Percentiles rank a stretch among this genome's conserved stretches.
Conservation (phyloP, 2,329 filamentous ascomycete species). For the Cucurbitaria berberidis region DNA sequence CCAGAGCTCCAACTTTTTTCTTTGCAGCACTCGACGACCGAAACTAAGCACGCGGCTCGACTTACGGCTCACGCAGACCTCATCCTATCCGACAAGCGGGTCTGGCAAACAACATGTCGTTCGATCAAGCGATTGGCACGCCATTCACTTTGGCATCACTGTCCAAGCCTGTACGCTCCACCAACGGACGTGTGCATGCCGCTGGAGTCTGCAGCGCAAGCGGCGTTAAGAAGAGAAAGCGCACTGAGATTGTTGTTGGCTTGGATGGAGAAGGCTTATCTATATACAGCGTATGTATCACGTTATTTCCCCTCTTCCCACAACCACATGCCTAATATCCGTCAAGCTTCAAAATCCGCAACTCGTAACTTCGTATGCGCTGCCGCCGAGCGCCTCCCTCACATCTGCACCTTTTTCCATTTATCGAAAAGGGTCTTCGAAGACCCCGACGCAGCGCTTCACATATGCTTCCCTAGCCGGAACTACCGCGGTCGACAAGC, state of each 20-base stretch:
- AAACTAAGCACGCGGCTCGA: constrained; percentile 20
- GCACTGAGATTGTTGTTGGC: constrained; percentile 65
- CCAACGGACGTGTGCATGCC: constrained; percentile 50
- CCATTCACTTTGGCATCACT: constrained; percentile 53
- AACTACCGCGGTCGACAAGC: constrained; percentile 54
- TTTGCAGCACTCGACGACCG: constrained; percentile 16
- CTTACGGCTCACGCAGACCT: constrained; percentile 32
- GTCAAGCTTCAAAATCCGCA: constrained; percentile 65
- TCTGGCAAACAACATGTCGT: constrained; percentile 47
- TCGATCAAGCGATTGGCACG: constrained; percentile 43
- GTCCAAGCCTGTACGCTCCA: constrained; percentile 50
- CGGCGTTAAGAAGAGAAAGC: constrained; percentile 65
- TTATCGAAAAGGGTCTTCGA: constrained; percentile 56
- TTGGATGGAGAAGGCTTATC: constrained; percentile 67
- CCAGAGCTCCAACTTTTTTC: constrained; percentile 34
- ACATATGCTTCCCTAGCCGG: constrained; percentile 62
- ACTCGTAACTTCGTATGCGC: constrained; percentile 65
- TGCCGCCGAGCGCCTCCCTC: constrained; percentile 65
- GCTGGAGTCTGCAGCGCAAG: constrained; percentile 60
- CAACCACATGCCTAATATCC: constrained; percentile 12
- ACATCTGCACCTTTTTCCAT: constrained; percentile 65
- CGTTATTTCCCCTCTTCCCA: constrained; percentile 2
- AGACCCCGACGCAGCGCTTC: constrained; percentile 56
- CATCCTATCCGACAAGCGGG: constrained; percentile 11
- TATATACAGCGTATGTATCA: constrained; percentile 64